These are phyloP conservation scores for Monosporascus sp. DNA, from an alignment of 2,329 filamentous ascomycete species.

Conservation along the genomic window DNA sequence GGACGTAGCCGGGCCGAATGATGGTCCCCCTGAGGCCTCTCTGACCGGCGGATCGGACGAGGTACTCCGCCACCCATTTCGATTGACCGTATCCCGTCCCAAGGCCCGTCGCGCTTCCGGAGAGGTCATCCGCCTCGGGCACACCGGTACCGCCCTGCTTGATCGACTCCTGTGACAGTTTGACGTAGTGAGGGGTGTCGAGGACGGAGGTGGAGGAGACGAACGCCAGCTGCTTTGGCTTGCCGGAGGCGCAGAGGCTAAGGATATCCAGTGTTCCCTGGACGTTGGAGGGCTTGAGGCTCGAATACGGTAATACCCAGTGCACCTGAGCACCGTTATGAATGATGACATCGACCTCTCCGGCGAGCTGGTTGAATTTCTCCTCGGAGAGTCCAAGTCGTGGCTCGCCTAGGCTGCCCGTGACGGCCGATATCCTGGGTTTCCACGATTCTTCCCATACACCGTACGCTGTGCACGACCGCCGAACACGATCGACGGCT, in stretches of 20 bases:
- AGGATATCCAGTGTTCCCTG: constrained; percentile 31
- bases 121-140: not conserved
- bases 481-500: not conserved
- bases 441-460: not conserved
- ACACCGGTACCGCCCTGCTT: not conserved
- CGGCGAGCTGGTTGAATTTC: not conserved
- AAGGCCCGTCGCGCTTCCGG: not conserved
- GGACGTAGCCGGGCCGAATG: constrained; percentile 62
- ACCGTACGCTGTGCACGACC: not conserved
- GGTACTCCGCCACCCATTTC: not conserved
- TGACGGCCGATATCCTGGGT: not conserved
- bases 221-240: not conserved
- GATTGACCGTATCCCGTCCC: not conserved
- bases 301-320: constrained; percentile 64
- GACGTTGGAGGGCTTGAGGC: constrained; percentile 61
- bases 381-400: not conserved
- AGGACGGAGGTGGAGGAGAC: not conserved
- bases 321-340: constrained; percentile 65
- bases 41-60: not conserved
- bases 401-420: not conserved
- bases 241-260: not conserved
- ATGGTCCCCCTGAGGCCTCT: not conserved
- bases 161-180: not conserved
- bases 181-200: not conserved
- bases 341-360: constrained; percentile 44